Base-by-base conservation (phyloP, 2,329 filamentous ascomycete species). In the Penicillium sp. region DNA sequence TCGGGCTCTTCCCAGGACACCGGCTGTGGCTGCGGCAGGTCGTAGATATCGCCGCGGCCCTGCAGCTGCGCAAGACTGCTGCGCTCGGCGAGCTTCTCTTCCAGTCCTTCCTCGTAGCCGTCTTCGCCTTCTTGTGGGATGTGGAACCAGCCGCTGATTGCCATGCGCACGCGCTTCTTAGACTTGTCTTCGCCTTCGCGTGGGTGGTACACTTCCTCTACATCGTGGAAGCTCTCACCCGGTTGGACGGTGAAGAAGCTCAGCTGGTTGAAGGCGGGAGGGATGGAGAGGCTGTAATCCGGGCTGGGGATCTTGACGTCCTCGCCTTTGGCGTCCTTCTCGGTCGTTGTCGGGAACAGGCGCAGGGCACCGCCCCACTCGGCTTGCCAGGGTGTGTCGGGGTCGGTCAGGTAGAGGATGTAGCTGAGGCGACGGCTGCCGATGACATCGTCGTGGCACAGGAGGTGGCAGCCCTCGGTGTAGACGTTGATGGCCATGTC, bases 401-500 rank as follows among this genome's bases (percentile, higher is more conserved):
- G 94, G 71, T 97, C 91, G 15, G 91, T 93, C 61, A 99, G 81
- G 75, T 99, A 99, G 59, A 99, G 82, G 65, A 99, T 99, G 75
- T 97, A 99, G 81, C 93, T 97, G 69, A 99, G 88, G 64, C 93
- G 88, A 60, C 94, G 85, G 70, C 89, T 96, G n/a, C 94, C 94
- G 75, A 99, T 99, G 60, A 99, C 94, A 77, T 99, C 94, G 81
- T 99, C 94, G 71, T 99, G 94, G 77, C 94, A 97, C 31, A 99
- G 82, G 27, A 99, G 83, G 74, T 96, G 96, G 73, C 93, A 97
- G 41, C 94, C 93, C 6, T 94, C 93, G 0, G 92, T 97, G 76
- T 99, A 99, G 50, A 99, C 88, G 73, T 99, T 99, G 81, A 99
- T 96, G 58, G 94, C 94, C 92, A 99, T 96, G 76, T 99, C 94